Evolutionary conservation across 108 stramenopile genomes (phyloP).

Genomic region (Skeletonema costatum): DNA sequence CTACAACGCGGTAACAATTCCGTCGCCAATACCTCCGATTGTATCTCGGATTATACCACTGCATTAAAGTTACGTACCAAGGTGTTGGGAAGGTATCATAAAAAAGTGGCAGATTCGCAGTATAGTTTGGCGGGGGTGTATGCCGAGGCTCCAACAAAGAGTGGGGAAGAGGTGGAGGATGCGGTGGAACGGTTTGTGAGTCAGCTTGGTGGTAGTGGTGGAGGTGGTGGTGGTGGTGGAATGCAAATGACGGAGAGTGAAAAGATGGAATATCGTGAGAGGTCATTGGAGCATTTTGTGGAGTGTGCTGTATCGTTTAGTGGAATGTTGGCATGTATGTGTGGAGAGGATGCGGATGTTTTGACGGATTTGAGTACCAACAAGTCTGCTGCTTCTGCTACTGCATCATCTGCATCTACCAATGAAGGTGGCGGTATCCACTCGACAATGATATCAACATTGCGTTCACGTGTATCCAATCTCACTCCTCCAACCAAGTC

Average conservation of each 20-base stretch:
- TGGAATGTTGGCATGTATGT: slow-evolving; percentile 65
- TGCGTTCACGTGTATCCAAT: slow-evolving; percentile 24
- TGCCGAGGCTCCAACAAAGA: slow-evolving; percentile 38
- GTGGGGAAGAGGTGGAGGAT: slow-evolving; percentile 27
- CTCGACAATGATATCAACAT: slow-evolving; percentile 14
- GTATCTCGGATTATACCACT: slow-evolving; percentile 64
- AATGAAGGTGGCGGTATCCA: slow-evolving; percentile 26
- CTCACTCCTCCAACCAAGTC: slow-evolving; percentile 9
- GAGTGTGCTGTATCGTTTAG: slow-evolving; percentile 62
- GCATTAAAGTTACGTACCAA: slow-evolving; percentile 43
- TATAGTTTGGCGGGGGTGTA: slow-evolving; percentile 69
- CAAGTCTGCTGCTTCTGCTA: neutral
- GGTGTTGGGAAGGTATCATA: slow-evolving; percentile 50
- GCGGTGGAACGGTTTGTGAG: slow-evolving; percentile 14
- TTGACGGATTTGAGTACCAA: slow-evolving; percentile 22
- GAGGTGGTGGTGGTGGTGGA: neutral
- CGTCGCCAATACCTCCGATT: slow-evolving; percentile 47
- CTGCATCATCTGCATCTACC: slow-evolving; percentile 14
- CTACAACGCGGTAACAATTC: slow-evolving; percentile 63
- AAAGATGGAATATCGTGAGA: slow-evolving; percentile 46
- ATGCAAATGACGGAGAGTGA: slow-evolving; percentile 26
- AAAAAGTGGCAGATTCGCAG: slow-evolving; percentile 75
- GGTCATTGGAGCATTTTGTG: slow-evolving; percentile 58
- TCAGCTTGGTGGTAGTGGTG: slow-evolving; percentile 13
- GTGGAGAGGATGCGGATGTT: slow-evolving; percentile 56